A percentile compares a stretch with the other conserved stretches of the same genome.
These are phyloP conservation scores for Fusarium redolens DNA, from an alignment of 2,329 filamentous ascomycete species.

Conservation along the genomic window DNA sequence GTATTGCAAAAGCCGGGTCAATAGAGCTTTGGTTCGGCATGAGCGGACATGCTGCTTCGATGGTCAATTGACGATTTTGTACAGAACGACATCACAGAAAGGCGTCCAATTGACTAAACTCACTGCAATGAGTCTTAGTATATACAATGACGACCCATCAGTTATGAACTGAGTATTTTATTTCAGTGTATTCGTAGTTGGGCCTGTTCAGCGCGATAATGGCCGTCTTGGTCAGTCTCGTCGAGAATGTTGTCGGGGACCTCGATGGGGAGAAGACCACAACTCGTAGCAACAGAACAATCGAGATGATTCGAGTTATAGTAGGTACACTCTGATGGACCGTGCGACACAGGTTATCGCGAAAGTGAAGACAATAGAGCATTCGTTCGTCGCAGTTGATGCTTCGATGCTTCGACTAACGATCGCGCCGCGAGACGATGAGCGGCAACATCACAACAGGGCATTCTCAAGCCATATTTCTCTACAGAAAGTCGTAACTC, in stretches of 20 bases:
- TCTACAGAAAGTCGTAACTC: no score
- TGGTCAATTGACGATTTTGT: background rate
- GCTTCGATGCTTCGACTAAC: background rate
- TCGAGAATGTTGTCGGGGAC: background rate
- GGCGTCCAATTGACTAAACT: no score
- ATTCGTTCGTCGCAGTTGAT: rapidly evolving
- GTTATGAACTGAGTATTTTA: rapidly evolving
- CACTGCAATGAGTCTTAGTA: rapidly evolving
- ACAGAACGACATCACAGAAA: background rate
- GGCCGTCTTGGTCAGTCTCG: background rate
- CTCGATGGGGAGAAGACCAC: background rate
- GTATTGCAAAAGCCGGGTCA: rapidly evolving
- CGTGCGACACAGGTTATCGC: rapidly evolving
- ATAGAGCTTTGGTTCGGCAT: rapidly evolving
- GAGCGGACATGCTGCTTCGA: background rate
- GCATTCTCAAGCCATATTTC: no score
- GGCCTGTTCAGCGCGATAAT: rapidly evolving
- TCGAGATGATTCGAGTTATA: rapidly evolving
- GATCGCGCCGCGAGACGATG: rapidly evolving
- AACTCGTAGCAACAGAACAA: no score
- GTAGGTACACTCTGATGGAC: rapidly evolving
- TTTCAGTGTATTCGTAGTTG: rapidly evolving
- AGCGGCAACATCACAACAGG: no score
- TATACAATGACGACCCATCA: rapidly evolving
- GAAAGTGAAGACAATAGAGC: background rate